Base-by-base conservation (phyloP, 345 rosid genomes). In the Citropsis articulata region DNA sequence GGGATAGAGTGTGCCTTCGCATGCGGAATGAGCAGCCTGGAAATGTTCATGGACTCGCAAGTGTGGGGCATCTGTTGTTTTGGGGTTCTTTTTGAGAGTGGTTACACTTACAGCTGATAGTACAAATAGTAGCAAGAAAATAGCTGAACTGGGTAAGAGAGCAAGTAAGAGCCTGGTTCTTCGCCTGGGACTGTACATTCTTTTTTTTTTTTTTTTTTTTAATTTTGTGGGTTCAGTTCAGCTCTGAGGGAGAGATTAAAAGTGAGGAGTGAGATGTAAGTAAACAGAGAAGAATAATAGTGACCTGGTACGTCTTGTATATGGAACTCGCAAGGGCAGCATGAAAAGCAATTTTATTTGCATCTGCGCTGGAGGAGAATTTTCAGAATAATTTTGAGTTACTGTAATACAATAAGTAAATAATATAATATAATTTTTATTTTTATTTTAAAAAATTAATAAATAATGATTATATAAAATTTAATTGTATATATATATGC, bases 1-100 rank as follows among this genome's bases (percentile, higher is more conserved):
- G 0, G 88, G 89, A 75, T 89, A 89, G 16, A 85, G 82, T 19
- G 95, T 85, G 75, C 88, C 92, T 24, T 85, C 73, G 63, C 95
- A 91, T 4, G 83, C 66, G 0, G 85, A 78, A 40, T 81, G 79
- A 25, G 87, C 86, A 59, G 84, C 61, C 69, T 75, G 84, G 77
- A 79, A 68, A 78, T 80, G 88, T 30, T 67, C 72, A 21, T 64
- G 76, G 75, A 81, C 25, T 24, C 84, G 88, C 4, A 85, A 68
- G 38, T 77, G 79, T 22, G 77, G 85, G 53, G 45, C 33, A 77
- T 83, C 30, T 75, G 72, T 22, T 13, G 79, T 21, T 77, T 66
- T 61, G 27, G 81, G 33, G 74, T 22, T 79, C 4, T 50, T 40
- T 70, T 63, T 56, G 22, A 40, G 63, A 28, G 24, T 53, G 21